A percentile compares a stretch with the other conserved stretches of the same genome.
Conservation (phyloP, 768 basidiomycete species). For the Serpula lacrymans region DNA sequence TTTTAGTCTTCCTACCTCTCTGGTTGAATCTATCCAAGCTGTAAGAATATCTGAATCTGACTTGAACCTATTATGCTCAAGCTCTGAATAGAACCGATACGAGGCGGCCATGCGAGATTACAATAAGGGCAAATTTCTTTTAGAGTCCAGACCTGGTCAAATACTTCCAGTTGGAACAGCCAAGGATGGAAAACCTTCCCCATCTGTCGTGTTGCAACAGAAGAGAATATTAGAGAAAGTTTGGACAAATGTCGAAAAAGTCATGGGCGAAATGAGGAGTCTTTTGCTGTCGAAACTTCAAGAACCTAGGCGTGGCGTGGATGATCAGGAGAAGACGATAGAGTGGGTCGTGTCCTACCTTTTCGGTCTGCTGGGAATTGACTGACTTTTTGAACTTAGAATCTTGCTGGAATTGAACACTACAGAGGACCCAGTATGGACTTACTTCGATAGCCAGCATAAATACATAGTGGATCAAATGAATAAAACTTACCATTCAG, state of each 20-base stretch:
- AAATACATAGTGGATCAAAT: conserved; percentile 78
- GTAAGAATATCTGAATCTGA: conserved; percentile 45
- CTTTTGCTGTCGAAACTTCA: conserved; percentile 75
- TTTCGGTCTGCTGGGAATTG: conserved; percentile 8
- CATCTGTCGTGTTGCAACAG: conserved; percentile 69
- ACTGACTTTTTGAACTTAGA: too few species aligned
- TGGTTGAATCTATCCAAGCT: conserved; percentile 85
- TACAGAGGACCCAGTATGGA: conserved; percentile 91
- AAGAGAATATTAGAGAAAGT: conserved; percentile 94
- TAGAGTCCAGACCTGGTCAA: conserved; percentile 87
- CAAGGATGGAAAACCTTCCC: conserved; percentile 51
- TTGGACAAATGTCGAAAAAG: conserved; percentile 92
- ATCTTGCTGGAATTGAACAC: conserved; percentile 84
- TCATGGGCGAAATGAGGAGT: conserved; percentile 87
- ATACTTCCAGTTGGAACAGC: conserved; percentile 65
- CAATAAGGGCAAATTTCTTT: conserved; percentile 91
- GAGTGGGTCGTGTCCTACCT: conserved; percentile 54
- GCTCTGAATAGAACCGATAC: conserved; percentile 74
- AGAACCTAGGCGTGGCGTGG: conserved; percentile 74
- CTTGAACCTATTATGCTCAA: conserved; percentile 1
- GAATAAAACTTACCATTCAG: conserved; percentile 55
- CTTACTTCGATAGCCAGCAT: conserved; percentile 93
- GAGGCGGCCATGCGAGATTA: conserved; percentile 93
- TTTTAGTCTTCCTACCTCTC: conserved; percentile 92
- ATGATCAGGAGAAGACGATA: conserved; percentile 96